Percentiles rank a stretch among this genome's conserved stretches.
phyloP scores from a whole-genome alignment of 2,329 filamentous ascomycete genomes.

The Pseudogymnoascus sp. region DNA sequence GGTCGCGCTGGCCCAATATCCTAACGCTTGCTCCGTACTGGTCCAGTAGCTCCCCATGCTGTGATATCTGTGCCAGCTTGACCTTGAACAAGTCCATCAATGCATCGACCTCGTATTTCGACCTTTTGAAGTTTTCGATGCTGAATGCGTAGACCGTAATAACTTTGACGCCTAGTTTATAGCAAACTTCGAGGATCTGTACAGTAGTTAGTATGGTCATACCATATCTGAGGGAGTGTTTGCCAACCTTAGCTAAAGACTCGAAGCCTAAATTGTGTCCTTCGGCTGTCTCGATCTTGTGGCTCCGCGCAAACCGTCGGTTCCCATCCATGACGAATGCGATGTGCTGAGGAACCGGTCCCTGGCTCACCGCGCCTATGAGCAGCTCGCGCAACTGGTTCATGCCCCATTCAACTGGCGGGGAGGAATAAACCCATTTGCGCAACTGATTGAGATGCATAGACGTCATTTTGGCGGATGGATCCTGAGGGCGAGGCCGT shows the following conservation, averaged over 20 bases:
- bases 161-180: conserved; percentile 92
- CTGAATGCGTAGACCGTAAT: conserved; percentile 98
- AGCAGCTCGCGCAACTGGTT: conserved; percentile 72
- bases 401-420: conserved; percentile 85
- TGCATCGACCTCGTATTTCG: conserved; percentile 91
- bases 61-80: conserved; percentile 82
- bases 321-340: conserved; percentile 99
- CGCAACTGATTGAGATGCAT: conserved; percentile 55
- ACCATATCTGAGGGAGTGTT: neutral
- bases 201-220: neutral
- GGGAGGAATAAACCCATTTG: conserved; percentile 77
- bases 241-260: conserved; percentile 72
- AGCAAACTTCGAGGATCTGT: conserved; percentile 92
- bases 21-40: conserved; percentile 84
- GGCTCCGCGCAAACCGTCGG: conserved; percentile 78
- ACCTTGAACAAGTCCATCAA: conserved; percentile 97
- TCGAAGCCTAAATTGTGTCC: conserved; percentile 95
- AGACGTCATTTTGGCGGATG: conserved; percentile 34
- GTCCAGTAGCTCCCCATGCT: conserved; percentile 89
- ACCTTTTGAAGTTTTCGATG: conserved; percentile 97
- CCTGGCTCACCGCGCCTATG: conserved; percentile 82
- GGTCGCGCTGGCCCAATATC: conserved; percentile 73
- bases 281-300: conserved; percentile 93
- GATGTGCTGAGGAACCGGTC: conserved; percentile 86
- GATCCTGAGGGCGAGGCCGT: neutral